Conservation (phyloP, 345 rosid genomes). For the Odontarrhena argentea region DNA sequence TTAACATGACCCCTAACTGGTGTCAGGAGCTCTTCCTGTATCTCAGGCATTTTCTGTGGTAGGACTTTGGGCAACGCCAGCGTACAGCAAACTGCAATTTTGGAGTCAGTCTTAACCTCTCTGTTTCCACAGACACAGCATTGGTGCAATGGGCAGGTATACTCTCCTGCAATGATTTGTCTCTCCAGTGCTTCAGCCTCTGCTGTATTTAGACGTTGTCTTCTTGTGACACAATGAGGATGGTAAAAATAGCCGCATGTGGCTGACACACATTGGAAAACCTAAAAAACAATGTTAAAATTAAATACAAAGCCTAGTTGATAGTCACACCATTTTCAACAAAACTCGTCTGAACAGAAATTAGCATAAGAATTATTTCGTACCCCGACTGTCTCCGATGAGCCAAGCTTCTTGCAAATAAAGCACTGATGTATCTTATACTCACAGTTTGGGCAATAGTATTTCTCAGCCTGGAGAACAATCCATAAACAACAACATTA, state of each 20-base stretch:
- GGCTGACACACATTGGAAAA: constrained; percentile 78
- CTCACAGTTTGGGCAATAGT: constrained; percentile 74
- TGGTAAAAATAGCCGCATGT: constrained; percentile 93
- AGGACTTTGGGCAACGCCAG: constrained; percentile 88
- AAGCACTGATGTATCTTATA: constrained; percentile 76
- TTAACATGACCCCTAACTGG: constrained; percentile 72
- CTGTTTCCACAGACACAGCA: constrained; percentile 68
- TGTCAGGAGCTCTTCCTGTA: constrained; percentile 64
- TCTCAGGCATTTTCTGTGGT: constrained; percentile 88
- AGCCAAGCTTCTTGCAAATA: constrained; percentile 82
- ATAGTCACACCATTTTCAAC: constrained; percentile 26
- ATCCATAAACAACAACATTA: constrained; percentile 36
- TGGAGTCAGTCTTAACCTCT: constrained; percentile 60
- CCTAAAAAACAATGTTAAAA: constrained; percentile 49
- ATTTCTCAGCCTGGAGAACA: constrained; percentile 56
- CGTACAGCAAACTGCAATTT: constrained; percentile 87
- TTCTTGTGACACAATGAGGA: constrained; percentile 70
- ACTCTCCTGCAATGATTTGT: constrained; percentile 63
- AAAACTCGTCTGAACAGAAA: constrained; percentile 15
- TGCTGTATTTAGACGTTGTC: constrained; percentile 51
- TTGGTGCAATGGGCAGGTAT: constrained; percentile 84
- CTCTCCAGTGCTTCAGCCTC: constrained; percentile 59
- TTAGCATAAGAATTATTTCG: constrained; percentile 26
- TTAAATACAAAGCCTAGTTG: constrained; percentile 14
- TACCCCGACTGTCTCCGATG: constrained; percentile 82